phyloP scores from a whole-genome alignment of 768 basidiomycete genomes.

The Chalciporus sphaerocephalus region DNA sequence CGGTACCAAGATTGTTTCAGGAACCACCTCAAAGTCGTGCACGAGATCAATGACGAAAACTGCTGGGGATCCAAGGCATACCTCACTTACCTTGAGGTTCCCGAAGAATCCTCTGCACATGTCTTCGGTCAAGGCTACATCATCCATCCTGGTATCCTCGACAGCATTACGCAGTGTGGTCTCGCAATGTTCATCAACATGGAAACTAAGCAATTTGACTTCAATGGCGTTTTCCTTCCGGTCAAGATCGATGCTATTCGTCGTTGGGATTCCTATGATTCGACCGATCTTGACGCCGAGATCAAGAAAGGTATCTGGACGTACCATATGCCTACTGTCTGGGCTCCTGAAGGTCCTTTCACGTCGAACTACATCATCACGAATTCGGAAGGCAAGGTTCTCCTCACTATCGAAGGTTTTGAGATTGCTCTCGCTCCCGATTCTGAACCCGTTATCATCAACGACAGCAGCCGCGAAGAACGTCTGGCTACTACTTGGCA shows the following conservation, averaged over 20 bases:
- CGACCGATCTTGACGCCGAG: conserved; percentile 22
- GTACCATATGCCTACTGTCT: conserved; percentile 23
- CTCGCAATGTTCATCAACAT: conserved; percentile 30
- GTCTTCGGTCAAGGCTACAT: conserved; percentile 29
- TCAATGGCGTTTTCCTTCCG: conserved; percentile 30
- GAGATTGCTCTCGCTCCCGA: conserved; percentile 32
- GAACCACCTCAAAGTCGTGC: conserved; percentile 27
- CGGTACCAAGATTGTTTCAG: conserved; percentile 24
- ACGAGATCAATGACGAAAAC: conserved; percentile 26
- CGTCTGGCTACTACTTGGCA: conserved; percentile 33
- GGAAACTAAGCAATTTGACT: conserved; percentile 29
- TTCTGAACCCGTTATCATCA: conserved; percentile 23
- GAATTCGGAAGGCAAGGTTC: conserved; percentile 26
- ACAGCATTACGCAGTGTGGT: conserved; percentile 32
- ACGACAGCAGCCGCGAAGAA: conserved; percentile 24
- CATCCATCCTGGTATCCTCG: conserved; percentile 33
- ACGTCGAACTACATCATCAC: conserved; percentile 27
- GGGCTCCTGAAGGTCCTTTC: conserved; percentile 23
- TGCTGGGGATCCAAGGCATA: conserved; percentile 28
- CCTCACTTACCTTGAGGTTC: conserved; percentile 21
- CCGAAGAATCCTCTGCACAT: conserved; percentile 19
- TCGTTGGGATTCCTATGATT: conserved; percentile 28
- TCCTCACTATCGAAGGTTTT: conserved; percentile 34
- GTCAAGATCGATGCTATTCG: conserved; percentile 29
- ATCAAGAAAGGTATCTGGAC: conserved; percentile 30